Evolutionary conservation across 805 yeast genomes (phyloP), one percentile per base, ranked within the genome.

Genomic region (Cyberlindnera xylosilytica): DNA sequence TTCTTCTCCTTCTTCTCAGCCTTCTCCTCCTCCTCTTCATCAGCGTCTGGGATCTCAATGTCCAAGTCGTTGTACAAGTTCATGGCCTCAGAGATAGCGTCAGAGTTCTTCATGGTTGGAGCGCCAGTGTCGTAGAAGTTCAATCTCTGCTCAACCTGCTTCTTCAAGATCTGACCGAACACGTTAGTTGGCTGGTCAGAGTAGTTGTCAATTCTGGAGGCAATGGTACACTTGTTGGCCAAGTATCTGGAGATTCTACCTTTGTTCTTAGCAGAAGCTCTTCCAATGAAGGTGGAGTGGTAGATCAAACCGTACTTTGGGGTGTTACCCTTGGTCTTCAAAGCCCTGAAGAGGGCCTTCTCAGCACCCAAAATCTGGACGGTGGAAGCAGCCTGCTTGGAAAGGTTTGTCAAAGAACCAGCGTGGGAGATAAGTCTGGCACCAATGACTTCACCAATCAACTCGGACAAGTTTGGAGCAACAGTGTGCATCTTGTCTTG

Each of bases 361-460:
- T 93, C 99, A 52, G 99, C 98, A 68, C 99, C 99, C 65, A 93
- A 76, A 52, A 93, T 93, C 76, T 93, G 99, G 47, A 93, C 97
- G 46, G 99, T 93, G 19, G 99, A 93, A 44, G 99, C 99, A 60
- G 99, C 98, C 73, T 90, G 96, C 66, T 93, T 93, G 46, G 98
- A 89, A 65, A 93, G 74, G 72, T 86, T 91, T 51, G 97, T 90
- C 66, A 93, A 78, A 56, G 97, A 89, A 69, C 99, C 99, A 50
- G 99, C 97, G 61, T 93, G 98, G 46, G 99, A 91, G 54, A 93
- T 93, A 60, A 93, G 79, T 69, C 99, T 81, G 37, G 99, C 99
- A 72, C 99, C 99, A 54, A 93, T 96, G 65, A 91, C 93, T 74
- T 93, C 99, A 66, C 99, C 99, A 63, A 93, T 91, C 66, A 93